Evolutionary conservation across 1,284 basidiomycete species (phyloP).

Genomic region (Rugosomyces carneus): DNA sequence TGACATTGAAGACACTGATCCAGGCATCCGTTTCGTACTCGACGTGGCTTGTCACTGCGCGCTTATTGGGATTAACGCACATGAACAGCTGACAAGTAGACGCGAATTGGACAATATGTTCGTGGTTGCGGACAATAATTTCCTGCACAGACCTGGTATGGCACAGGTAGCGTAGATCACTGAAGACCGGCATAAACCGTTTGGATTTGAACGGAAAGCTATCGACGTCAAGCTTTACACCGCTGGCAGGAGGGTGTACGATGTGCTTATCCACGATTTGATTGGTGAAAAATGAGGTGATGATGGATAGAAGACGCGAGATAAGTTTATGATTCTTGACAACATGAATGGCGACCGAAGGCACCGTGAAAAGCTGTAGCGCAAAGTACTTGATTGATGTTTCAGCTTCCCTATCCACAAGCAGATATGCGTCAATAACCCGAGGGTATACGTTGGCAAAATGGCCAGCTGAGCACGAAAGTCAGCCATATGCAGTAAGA

Average conservation of each 20-base stretch:
- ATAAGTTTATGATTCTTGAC: slow-evolving; percentile 73
- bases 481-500: slow-evolving; percentile 2
- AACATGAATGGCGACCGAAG: slow-evolving; percentile 76
- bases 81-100: slow-evolving; percentile 83
- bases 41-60: slow-evolving; percentile 78
- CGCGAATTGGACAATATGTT: slow-evolving; percentile 51
- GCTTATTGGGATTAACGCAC: slow-evolving; percentile 84
- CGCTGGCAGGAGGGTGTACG: slow-evolving; percentile 35
- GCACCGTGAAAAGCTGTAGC: slow-evolving; percentile 86
- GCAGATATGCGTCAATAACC: slow-evolving; percentile 86
- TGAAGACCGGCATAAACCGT: slow-evolving; percentile 88
- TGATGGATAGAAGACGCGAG: slow-evolving; percentile 71
- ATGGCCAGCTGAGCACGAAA: slow-evolving; percentile 56
- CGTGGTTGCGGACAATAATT: slow-evolving; percentile 61
- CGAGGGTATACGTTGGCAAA: slow-evolving; percentile 82
- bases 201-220: slow-evolving; percentile 87
- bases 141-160: slow-evolving; percentile 74
- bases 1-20: slow-evolving; percentile 92
- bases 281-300: slow-evolving; percentile 85
- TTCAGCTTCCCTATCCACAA: slow-evolving; percentile 89
- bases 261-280: slow-evolving; percentile 70
- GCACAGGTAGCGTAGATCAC: slow-evolving; percentile 73
- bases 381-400: slow-evolving; percentile 91
- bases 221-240: slow-evolving; percentile 66
- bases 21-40: slow-evolving; percentile 94